phyloP scores from a whole-genome alignment of 1,139 yeast genomes.

The Candida pseudoviswanathii region DNA sequence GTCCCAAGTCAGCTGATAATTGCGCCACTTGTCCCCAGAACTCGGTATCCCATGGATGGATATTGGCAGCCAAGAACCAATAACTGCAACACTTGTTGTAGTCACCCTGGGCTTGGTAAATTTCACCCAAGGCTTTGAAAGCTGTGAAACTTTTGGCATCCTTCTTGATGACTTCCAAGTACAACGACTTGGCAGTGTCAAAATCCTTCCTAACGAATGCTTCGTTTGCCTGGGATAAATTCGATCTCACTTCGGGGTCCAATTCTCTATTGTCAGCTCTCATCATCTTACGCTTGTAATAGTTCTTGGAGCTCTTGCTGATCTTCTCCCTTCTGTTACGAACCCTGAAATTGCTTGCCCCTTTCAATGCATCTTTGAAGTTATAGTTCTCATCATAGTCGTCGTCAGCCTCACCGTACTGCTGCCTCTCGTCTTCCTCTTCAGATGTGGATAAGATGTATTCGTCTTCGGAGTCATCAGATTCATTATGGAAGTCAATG shows the following conservation, averaged over 20 bases:
- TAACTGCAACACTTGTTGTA: slow-evolving; percentile 74
- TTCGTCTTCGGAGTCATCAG: slow-evolving; percentile 13
- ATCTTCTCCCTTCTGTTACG: slow-evolving; percentile 42
- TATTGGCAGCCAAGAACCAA: slow-evolving; percentile 83
- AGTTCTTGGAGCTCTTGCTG: slow-evolving; percentile 32
- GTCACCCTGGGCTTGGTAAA: slow-evolving; percentile 69
- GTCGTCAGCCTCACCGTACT: slow-evolving; percentile 22
- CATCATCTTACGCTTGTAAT: slow-evolving; percentile 36
- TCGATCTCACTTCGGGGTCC: slow-evolving; percentile 70
- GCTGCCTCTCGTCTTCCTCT: slow-evolving; percentile 13
- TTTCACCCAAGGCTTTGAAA: slow-evolving; percentile 82
- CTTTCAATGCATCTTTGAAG: slow-evolving; percentile 63
- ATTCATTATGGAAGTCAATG: slow-evolving; percentile 16
- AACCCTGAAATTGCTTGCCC: slow-evolving; percentile 60
- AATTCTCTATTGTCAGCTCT: slow-evolving; percentile 46
- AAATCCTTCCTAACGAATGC: slow-evolving; percentile 71
- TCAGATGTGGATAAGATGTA: slow-evolving; percentile 10
- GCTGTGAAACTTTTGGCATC: slow-evolving; percentile 84
- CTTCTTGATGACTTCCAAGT: slow-evolving; percentile 71
- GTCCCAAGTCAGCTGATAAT: slow-evolving; percentile 70
- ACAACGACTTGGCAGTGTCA: slow-evolving; percentile 64
- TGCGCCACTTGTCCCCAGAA: slow-evolving; percentile 88
- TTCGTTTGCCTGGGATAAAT: slow-evolving; percentile 75
- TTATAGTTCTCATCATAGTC: slow-evolving; percentile 47
- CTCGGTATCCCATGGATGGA: slow-evolving; percentile 73